Conservation (phyloP, 2,329 filamentous ascomycete genomes). For the Aspergillus vadensis region DNA sequence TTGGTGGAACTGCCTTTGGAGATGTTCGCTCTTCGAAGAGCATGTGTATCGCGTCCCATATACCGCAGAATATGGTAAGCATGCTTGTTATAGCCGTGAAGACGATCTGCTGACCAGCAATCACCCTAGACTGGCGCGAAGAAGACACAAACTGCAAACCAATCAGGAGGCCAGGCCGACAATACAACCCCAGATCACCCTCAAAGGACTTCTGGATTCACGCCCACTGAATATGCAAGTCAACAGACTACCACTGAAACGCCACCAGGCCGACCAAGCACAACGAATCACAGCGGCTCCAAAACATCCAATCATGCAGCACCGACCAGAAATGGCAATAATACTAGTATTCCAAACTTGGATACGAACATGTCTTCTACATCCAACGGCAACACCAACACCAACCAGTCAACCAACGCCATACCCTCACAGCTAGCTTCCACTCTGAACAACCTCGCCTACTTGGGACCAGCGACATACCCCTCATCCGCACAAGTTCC, state of each 20-base stretch:
- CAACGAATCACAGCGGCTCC: not conserved
- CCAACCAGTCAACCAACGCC: slow-evolving; percentile 13
- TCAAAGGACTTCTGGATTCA: not conserved
- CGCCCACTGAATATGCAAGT: not conserved
- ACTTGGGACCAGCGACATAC: slow-evolving; percentile 2
- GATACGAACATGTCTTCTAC: slow-evolving; percentile 39
- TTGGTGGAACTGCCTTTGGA: slow-evolving; percentile 60
- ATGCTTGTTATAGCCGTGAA: not conserved
- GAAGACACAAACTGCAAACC: not conserved
- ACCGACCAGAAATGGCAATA: not conserved
- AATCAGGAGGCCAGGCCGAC: not conserved
- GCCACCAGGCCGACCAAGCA: not conserved
- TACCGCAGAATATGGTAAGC: slow-evolving; percentile 14
- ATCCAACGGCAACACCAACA: slow-evolving; percentile 26
- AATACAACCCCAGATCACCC: not conserved
- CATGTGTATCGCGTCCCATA: slow-evolving; percentile 4
- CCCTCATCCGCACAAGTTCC: not conserved
- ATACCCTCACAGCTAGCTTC: slow-evolving; percentile 7
- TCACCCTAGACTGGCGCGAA: not conserved
- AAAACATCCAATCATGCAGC: not conserved
- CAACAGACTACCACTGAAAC: not conserved
- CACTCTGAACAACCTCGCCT: slow-evolving; percentile 4
- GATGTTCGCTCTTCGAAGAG: slow-evolving; percentile 19
- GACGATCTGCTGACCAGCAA: not conserved
- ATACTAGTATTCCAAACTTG: slow-evolving; percentile 22